These are phyloP conservation scores for Naumovozyma castellii DNA, from an alignment of 805 yeast species.

Conservation along the genomic window DNA sequence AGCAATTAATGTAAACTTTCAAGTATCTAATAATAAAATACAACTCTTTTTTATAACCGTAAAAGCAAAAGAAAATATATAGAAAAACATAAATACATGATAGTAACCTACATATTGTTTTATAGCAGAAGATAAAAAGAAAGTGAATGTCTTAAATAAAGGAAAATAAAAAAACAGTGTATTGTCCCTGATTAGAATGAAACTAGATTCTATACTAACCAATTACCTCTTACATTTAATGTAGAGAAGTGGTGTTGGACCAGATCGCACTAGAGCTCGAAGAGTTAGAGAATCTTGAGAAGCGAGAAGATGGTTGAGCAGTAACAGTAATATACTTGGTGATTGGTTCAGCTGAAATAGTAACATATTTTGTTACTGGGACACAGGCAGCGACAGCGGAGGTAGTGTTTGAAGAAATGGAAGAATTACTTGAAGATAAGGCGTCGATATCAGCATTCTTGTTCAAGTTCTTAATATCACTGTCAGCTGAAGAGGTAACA, in stretches of 20 bases:
- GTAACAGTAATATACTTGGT: slow-evolving; percentile 16
- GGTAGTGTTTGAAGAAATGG: slow-evolving; percentile 5
- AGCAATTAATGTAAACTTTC: too few relatives aligned
- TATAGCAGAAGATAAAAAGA: neutral
- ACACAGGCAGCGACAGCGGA: slow-evolving; percentile 16
- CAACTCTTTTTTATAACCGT: neutral
- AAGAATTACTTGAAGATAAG: neutral
- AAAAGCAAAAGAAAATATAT: neutral
- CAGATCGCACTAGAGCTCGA: neutral
- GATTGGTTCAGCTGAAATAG: slow-evolving; percentile 5
- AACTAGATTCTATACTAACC: neutral
- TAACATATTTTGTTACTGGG: slow-evolving; percentile 10
- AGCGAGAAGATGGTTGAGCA: slow-evolving; percentile 6
- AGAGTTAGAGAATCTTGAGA: neutral
- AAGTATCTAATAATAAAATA: neutral
- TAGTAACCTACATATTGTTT: too few relatives aligned
- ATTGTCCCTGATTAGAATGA: neutral
- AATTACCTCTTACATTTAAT: neutral
- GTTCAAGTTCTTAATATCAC: neutral
- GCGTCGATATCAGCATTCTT: neutral
- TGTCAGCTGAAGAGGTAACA: neutral
- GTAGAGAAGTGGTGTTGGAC: slow-evolving; percentile 2
- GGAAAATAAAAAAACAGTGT: neutral
- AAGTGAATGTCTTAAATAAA: neutral
- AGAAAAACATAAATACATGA: neutral